Evolutionary conservation across 2,329 filamentous ascomycete species (phyloP).

Genomic region (Ramularia endophylla): DNA sequence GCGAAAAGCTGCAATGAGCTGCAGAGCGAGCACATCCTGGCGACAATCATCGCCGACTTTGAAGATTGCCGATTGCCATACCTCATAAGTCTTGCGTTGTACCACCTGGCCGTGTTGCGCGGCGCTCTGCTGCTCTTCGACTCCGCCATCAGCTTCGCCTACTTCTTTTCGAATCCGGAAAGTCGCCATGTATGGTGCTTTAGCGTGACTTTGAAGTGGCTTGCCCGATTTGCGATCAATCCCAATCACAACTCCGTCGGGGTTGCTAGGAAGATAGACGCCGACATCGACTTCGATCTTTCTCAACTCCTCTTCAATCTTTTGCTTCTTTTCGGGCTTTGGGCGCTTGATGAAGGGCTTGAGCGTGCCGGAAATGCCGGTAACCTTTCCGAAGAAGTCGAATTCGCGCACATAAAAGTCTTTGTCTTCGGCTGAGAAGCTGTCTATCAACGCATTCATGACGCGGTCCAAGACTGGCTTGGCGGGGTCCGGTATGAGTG

Average conservation of each 20-base stretch:
- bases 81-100: slow-evolving; percentile 60
- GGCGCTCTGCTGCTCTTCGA: slow-evolving; percentile 18
- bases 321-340: slow-evolving; percentile 97
- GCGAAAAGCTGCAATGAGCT: slow-evolving; percentile 97
- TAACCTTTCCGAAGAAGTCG: slow-evolving; percentile 96
- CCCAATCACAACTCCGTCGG: slow-evolving; percentile 92
- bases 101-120: slow-evolving; percentile 27
- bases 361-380: slow-evolving; percentile 88
- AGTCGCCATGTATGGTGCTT: slow-evolving; percentile 98
- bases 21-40: slow-evolving; percentile 90
- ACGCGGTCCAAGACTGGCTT: slow-evolving; percentile 93
- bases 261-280: slow-evolving; percentile 95
- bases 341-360: slow-evolving; percentile 86
- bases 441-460: slow-evolving; percentile 73
- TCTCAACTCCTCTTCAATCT: slow-evolving; percentile 96
- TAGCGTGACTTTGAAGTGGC: slow-evolving; percentile 94
- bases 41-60: slow-evolving; percentile 98
- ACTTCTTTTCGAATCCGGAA: slow-evolving; percentile 89
- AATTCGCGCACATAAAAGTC: slow-evolving; percentile 94
- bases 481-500: slow-evolving; percentile 79
- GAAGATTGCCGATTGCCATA: slow-evolving; percentile 99
- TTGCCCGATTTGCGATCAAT: slow-evolving; percentile 98
- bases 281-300: slow-evolving; percentile 97
- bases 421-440: slow-evolving; percentile 72
- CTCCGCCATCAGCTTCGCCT: slow-evolving; percentile 43